phyloP scores from a whole-genome alignment of 768 basidiomycete species.

The Scleroderma citrinum region DNA sequence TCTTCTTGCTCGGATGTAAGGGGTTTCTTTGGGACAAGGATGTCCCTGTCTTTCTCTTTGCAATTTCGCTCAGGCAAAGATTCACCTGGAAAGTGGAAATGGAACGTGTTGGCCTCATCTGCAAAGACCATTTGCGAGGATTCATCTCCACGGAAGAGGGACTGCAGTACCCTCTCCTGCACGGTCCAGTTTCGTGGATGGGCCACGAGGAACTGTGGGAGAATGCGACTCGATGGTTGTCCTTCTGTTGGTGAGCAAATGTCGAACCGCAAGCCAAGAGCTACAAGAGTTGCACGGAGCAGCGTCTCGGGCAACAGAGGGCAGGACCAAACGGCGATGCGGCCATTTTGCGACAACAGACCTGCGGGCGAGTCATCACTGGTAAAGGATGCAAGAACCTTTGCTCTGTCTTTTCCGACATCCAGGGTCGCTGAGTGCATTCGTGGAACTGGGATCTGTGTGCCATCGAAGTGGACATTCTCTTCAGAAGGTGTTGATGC shows the following conservation, averaged over 20 bases:
- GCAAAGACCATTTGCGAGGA: conserved; percentile 33
- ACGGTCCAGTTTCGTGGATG: conserved; percentile 19
- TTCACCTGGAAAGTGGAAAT: conserved; percentile 40
- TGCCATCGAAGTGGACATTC: conserved; percentile 6
- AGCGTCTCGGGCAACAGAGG: conserved; percentile 20
- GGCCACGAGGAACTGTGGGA: conserved; percentile 26
- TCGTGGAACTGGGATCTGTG: conserved; percentile 5
- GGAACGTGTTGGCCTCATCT: conserved; percentile 70
- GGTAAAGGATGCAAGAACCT: conserved; percentile 15
- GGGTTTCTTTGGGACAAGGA: conserved; percentile 48
- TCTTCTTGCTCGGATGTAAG: conserved; percentile 39
- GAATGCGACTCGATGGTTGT: conserved; percentile 4
- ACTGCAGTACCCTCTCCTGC: conserved; percentile 9
- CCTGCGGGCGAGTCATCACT: conserved; percentile 16
- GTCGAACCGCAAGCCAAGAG: conserved; percentile 22
- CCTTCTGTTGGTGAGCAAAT: neutral
- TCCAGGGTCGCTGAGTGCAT: conserved; percentile 13
- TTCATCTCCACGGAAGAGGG: conserved; percentile 27
- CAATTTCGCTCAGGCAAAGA: conserved; percentile 21
- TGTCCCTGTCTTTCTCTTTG: conserved; percentile 42
- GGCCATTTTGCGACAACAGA: conserved; percentile 19
- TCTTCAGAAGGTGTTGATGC: conserved; percentile 7
- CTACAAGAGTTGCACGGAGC: conserved; percentile 14
- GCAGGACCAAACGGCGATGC: conserved; percentile 27
- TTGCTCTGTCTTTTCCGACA: conserved; percentile 9